Conservation (phyloP, 495 filamentous ascomycete species). For the Polyplosphaeria fusca region DNA sequence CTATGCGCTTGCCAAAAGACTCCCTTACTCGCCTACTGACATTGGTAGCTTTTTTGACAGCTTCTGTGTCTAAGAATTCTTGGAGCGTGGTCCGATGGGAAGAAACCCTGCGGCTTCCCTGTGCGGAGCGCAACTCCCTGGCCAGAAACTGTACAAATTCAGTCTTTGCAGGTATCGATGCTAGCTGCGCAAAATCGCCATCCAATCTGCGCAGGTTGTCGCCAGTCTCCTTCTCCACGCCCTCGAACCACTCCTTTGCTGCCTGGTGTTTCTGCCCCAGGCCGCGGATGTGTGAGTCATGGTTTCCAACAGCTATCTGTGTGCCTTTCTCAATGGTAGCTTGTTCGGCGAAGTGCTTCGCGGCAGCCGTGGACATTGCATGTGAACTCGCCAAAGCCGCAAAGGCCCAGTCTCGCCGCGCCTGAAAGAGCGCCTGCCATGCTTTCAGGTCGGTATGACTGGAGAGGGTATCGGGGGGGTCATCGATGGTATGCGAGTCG, state of each 20-base stretch:
- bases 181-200: constrained; percentile 58
- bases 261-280: constrained; percentile 72
- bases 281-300: constrained; percentile 70
- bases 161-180: constrained; percentile 57
- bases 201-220: constrained; percentile 66
- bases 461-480: constrained; percentile 69
- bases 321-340: constrained; percentile 68
- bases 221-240: constrained; percentile 67
- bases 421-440: constrained; percentile 78
- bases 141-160: constrained; percentile 54
- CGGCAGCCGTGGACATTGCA: constrained; percentile 53
- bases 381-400: constrained; percentile 62
- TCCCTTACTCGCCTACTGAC: constrained; percentile 48
- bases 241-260: constrained; percentile 67
- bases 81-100: constrained; percentile 51
- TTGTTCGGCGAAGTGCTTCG: constrained; percentile 60
- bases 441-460: constrained; percentile 69
- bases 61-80: constrained; percentile 66
- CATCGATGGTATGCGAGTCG: constrained; percentile 54
- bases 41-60: constrained; percentile 61
- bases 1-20: constrained; percentile 52
- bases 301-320: constrained; percentile 74
- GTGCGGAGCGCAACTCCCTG: constrained; percentile 22
- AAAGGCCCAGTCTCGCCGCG: constrained; percentile 70
- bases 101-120: constrained; percentile 16